These are phyloP conservation scores for Coniochaeta sp. DNA, from an alignment of 2,329 filamentous ascomycete species.

Conservation along the genomic window DNA sequence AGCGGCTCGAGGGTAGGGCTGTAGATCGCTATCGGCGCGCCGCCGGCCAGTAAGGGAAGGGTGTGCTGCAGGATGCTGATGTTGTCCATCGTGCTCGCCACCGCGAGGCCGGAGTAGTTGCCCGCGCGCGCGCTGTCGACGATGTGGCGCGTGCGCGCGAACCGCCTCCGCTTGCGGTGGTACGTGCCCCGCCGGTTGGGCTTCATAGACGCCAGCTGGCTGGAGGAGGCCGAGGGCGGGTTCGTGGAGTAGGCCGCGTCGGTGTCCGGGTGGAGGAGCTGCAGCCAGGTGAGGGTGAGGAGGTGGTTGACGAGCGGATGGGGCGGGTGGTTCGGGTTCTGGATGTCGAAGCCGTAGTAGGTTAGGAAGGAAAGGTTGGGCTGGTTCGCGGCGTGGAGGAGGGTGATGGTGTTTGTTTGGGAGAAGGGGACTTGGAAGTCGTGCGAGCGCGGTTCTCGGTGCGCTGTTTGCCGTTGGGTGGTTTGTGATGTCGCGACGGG, in stretches of 20 bases:
- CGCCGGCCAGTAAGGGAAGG: conserved; percentile 75
- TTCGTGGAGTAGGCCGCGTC: conserved; percentile 68
- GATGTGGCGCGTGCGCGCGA: conserved; percentile 63
- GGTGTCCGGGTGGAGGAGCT: conserved; percentile 69
- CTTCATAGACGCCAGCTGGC: conserved; percentile 65
- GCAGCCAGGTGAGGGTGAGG: conserved; percentile 83
- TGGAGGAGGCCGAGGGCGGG: conserved; percentile 51
- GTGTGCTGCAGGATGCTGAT: conserved; percentile 66
- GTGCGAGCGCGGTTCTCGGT: conserved; percentile 22
- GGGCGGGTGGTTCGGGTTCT: conserved; percentile 53
- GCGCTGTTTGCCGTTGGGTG: background rate
- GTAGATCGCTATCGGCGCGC: conserved; percentile 81
- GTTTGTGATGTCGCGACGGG: background rate
- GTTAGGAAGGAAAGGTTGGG: conserved; percentile 82
- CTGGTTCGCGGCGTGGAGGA: conserved; percentile 76
- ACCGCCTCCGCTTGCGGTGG: conserved; percentile 81
- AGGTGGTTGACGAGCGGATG: conserved; percentile 82
- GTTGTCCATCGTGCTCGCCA: conserved; percentile 78
- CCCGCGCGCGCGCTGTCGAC: conserved; percentile 70
- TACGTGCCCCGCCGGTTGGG: conserved; percentile 77
- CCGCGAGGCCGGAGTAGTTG: conserved; percentile 74
- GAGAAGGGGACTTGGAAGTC: conserved; percentile 61
- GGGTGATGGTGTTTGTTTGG: conserved; percentile 67
- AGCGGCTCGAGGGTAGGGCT: conserved; percentile 74
- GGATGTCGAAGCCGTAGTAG: conserved; percentile 80